These are phyloP conservation scores for Phylloporus sp. DNA, from an alignment of 768 basidiomycete genomes.

Conservation along the genomic window DNA sequence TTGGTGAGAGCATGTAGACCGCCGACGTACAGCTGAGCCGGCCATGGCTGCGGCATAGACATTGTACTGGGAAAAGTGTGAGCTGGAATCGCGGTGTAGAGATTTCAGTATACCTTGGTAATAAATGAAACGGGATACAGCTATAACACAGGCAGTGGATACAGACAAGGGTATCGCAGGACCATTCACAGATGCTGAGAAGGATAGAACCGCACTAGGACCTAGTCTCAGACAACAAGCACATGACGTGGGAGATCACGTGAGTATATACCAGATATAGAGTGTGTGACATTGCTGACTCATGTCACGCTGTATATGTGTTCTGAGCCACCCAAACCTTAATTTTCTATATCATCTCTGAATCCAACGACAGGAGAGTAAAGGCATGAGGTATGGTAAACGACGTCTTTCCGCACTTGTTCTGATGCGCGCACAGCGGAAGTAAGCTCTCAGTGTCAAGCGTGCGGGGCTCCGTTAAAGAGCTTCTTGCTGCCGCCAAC, in stretches of 20 bases:
- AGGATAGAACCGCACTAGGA: not conserved
- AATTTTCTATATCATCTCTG: conserved; percentile 23
- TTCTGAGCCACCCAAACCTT: conserved; percentile 30
- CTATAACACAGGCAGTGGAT: not conserved
- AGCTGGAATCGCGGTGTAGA: not conserved
- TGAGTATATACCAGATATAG: not conserved
- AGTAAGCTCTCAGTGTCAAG: conserved; percentile 98
- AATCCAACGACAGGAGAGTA: conserved; percentile 16
- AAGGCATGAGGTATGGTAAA: conserved; percentile 30
- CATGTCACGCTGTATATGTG: conserved; percentile 35
- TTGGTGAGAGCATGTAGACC: not conserved
- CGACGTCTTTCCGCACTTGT: not conserved
- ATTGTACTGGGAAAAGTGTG: conserved; percentile 7
- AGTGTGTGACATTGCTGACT: conserved; percentile 16
- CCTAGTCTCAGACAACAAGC: conserved; percentile 12
- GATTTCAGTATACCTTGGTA: conserved; percentile 4
- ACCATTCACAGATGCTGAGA: conserved; percentile 12
- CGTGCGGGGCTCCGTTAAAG: conserved; percentile 97
- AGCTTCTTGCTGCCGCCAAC: conserved; percentile 75
- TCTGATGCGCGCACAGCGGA: conserved; percentile 24
- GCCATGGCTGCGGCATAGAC: conserved; percentile 28
- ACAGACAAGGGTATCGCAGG: not conserved
- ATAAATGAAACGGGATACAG: not conserved
- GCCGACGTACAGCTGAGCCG: conserved; percentile 19
- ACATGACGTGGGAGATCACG: conserved; percentile 22